Percentiles rank a stretch among this genome's conserved stretches.
Evolutionary conservation across 495 filamentous ascomycete genomes (phyloP).

Genomic region (Podospora comata): DNA sequence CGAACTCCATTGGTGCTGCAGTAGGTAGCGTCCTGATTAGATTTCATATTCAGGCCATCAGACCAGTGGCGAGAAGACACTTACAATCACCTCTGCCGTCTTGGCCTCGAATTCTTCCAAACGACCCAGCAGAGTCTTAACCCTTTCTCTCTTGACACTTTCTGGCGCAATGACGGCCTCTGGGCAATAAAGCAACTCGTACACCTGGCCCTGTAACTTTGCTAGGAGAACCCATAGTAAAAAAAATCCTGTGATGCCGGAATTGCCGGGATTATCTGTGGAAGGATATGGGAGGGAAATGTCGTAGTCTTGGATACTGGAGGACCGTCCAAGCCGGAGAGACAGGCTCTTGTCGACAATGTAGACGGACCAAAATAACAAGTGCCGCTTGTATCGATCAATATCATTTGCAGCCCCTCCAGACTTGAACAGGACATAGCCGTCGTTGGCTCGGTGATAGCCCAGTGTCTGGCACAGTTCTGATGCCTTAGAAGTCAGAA

Average conservation of each 20-base stretch:
- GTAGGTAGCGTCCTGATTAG: not conserved
- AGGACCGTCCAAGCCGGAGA: constrained; percentile 58
- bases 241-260: constrained; percentile 8
- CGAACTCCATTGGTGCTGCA: constrained; percentile 4
- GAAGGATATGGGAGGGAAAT: constrained; percentile 39
- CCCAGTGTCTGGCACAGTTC: constrained; percentile 61
- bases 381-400: constrained; percentile 26
- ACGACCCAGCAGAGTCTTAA: not conserved
- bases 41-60: not conserved
- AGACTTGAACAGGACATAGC: not conserved
- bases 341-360: constrained; percentile 56
- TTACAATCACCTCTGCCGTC: constrained; percentile 2
- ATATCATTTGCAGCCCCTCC: not conserved
- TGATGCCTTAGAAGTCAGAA: constrained; percentile 52
- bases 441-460: constrained; percentile 48
- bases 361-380: constrained; percentile 62
- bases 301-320: constrained; percentile 60
- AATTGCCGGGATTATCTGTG: not conserved
- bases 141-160: constrained; percentile 6
- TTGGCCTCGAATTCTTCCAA: constrained; percentile 10
- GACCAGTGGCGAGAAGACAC: not conserved
- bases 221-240: constrained; percentile 18
- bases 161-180: constrained; percentile 14
- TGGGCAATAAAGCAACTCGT: constrained; percentile 23
- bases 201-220: constrained; percentile 22